These are phyloP conservation scores for Cordyceps pruinosa DNA, from an alignment of 2,329 filamentous ascomycete species.

Conservation along the genomic window DNA sequence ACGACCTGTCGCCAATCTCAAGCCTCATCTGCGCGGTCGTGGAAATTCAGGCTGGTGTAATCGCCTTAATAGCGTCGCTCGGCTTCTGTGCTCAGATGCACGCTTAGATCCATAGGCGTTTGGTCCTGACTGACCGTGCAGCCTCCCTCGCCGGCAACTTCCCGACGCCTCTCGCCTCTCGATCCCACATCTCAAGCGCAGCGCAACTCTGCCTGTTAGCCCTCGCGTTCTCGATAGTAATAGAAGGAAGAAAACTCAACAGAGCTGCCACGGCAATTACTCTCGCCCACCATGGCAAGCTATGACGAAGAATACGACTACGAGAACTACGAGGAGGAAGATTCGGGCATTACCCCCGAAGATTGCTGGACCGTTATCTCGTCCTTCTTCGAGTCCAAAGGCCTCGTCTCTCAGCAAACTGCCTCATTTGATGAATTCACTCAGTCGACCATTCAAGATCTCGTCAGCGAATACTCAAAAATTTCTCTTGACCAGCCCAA, in stretches of 20 bases:
- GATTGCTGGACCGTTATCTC: slow-evolving; percentile 98
- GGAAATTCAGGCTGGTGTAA: not conserved
- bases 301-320: slow-evolving; percentile 57
- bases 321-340: slow-evolving; percentile 62
- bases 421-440: slow-evolving; percentile 99
- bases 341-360: slow-evolving; percentile 77
- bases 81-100: slow-evolving; percentile 7
- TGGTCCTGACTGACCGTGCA: slow-evolving; percentile 6
- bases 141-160: not conserved
- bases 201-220: not conserved
- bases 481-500: slow-evolving; percentile 93
- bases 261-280: not conserved
- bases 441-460: slow-evolving; percentile 85
- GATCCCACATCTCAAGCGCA: not conserved
- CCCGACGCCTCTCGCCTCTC: not conserved
- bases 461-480: slow-evolving; percentile 85
- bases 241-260: not conserved
- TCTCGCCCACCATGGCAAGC: slow-evolving; percentile 40
- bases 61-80: not conserved
- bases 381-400: slow-evolving; percentile 93
- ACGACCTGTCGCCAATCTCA: not conserved
- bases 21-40: not conserved
- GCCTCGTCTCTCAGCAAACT: slow-evolving; percentile 92
- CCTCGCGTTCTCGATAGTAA: not conserved
- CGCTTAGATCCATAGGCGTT: slow-evolving; percentile 4